Conservation (phyloP, 768 basidiomycete species). For the Cystofilobasidium ferigula region DNA sequence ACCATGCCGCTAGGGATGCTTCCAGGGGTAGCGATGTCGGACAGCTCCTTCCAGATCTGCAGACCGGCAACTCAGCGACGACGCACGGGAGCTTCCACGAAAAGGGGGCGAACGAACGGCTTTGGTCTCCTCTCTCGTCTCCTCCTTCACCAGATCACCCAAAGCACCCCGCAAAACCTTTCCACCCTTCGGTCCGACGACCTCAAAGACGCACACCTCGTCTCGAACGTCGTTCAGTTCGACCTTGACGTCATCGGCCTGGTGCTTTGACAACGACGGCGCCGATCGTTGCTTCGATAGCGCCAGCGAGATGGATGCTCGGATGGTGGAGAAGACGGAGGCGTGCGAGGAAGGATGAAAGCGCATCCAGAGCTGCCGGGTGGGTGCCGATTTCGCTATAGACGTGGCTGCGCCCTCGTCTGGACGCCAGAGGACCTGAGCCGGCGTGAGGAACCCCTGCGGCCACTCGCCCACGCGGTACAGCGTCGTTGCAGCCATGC, state of each 20-base stretch:
- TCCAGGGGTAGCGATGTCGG: conserved; percentile 52
- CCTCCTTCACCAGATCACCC: conserved; percentile 33
- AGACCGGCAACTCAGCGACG: too few species aligned
- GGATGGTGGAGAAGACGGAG: conserved; percentile 49
- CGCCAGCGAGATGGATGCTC: conserved; percentile 45
- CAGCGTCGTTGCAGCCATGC: conserved; percentile 15
- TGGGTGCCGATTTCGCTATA: neutral
- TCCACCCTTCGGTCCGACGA: conserved; percentile 74
- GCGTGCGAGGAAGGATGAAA: conserved; percentile 64
- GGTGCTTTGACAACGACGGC: neutral
- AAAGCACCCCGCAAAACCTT: conserved; percentile 49
- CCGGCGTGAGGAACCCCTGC: conserved; percentile 16
- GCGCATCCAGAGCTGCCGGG: conserved; percentile 59
- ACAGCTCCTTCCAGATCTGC: conserved; percentile 60
- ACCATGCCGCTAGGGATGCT: conserved; percentile 64
- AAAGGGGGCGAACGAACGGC: conserved; percentile 1
- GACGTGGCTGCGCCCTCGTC: too few species aligned
- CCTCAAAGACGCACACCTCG: conserved; percentile 68
- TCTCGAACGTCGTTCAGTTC: conserved; percentile 63
- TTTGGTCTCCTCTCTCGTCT: conserved; percentile 11
- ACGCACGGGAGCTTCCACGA: too few species aligned
- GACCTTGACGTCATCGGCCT: conserved; percentile 36
- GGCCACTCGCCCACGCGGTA: conserved; percentile 9
- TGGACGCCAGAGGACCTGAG: conserved; percentile 18
- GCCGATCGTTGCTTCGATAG: conserved; percentile 39